Percentiles rank a stretch among this genome's conserved stretches.
Evolutionary conservation across 1,284 basidiomycete species (phyloP).

Genomic region (Schizophyllum commune): DNA sequence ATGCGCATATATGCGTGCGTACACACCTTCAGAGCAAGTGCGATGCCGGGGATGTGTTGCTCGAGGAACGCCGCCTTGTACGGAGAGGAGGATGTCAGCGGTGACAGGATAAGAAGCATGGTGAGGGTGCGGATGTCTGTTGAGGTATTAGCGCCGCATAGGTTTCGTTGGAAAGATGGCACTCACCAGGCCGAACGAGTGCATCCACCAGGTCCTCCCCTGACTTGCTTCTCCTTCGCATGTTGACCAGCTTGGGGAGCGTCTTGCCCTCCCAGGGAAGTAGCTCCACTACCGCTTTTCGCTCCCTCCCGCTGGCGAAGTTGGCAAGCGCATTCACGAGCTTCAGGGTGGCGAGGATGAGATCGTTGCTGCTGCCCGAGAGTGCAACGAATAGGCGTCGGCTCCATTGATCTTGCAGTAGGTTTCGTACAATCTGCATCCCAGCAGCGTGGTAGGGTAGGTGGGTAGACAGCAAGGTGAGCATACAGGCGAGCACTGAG

Average conservation of each 20-base stretch:
- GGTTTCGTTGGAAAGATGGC: not conserved
- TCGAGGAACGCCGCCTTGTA: constrained; percentile 60
- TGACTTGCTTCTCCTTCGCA: constrained; percentile 53
- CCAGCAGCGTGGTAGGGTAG: constrained; percentile 57
- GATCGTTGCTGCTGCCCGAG: constrained; percentile 49
- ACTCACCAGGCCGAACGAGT: constrained; percentile 49
- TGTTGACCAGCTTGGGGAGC: constrained; percentile 56
- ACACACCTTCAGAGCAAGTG: constrained; percentile 40
- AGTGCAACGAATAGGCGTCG: constrained; percentile 54
- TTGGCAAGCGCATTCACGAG: constrained; percentile 50
- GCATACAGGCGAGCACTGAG: constrained; percentile 45
- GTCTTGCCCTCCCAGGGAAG: constrained; percentile 78
- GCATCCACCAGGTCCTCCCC: constrained; percentile 28
- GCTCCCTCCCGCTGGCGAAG: constrained; percentile 59
- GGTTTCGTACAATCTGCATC: constrained; percentile 46
- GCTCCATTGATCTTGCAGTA: constrained; percentile 47
- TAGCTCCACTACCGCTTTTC: constrained; percentile 48
- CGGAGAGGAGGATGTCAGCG: constrained; percentile 42
- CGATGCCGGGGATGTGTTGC: constrained; percentile 53
- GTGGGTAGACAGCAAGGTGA: constrained; percentile 56
- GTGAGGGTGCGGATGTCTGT: constrained; percentile 71
- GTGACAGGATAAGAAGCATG: constrained; percentile 61
- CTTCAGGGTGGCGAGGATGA: constrained; percentile 57
- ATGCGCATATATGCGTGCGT: not conserved
- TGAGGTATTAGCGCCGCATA: constrained; percentile 1